Base-by-base conservation (phyloP, 2,329 filamentous ascomycete species). In the Beauveria medogensis region DNA sequence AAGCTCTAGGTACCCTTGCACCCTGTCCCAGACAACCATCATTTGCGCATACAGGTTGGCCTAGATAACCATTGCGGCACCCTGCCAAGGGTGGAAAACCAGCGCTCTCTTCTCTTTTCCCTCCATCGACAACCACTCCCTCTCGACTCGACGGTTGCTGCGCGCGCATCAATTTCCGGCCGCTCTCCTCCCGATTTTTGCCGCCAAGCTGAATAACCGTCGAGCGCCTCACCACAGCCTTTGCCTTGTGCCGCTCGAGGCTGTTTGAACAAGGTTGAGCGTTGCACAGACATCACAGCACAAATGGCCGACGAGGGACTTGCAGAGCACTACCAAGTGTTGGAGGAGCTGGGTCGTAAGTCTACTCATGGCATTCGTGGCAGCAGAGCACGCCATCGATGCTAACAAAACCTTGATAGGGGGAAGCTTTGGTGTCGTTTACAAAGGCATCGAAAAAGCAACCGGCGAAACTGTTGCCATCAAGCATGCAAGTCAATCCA, bases 381-480 rank as follows among this genome's bases (percentile, higher is more conserved):
- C 26, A 47, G 20, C 37, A 24, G 18, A 6, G 9, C 18, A 28
- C 43, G n/a, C 28, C 9, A 46, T 20, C 6, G 9, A 34, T 43
- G 41, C 59, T 64, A 50, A 65, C 53, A 50, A 26, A 18, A 40
- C 14, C 26, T 59, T 62, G 52, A 64, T 55, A 61, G 60, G 60
- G 14, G 60, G 50, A 47, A 63, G 56, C 61, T 55, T 65, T 60
- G 94, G 94, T 61, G 87, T 93, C 50, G 94, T 99, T 37, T 99
- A 96, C 82, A 97, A 97, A 74, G 94, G 92, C 55, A 92, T 97
- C 70, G 92, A 97, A 69, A 91, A 87, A 72, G 80, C 85, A 30
- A 97, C 93, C 1, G 93, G 93, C 65, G 92, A 97, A 69, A 89
- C 92, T 46, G 94, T 97, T 59, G 94, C 94, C 37, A 94, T 99